Evolutionary conservation across 1,284 basidiomycete genomes (phyloP), one percentile per base, ranked within the genome.

Genomic region (Boletus subluridellus): DNA sequence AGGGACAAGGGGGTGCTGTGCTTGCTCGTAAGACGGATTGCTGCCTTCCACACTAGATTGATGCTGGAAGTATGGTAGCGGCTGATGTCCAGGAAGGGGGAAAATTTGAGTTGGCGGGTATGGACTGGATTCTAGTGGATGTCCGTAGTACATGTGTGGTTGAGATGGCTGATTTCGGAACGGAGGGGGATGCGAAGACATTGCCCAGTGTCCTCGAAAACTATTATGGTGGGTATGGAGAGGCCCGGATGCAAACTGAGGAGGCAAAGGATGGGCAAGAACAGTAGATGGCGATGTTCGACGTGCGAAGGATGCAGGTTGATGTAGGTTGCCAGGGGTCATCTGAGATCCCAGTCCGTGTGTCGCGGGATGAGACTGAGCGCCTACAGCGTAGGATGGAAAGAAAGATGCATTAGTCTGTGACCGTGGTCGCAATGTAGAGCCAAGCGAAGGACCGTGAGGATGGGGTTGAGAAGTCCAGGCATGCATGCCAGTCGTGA

Each of bases 161-260:
- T 76, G 80, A 11, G 75, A 67, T 5, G 37, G 55, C 14, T 62
- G 76, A 66, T 34, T 74, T 65, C 57, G 76, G 76, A 39, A 75
- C 61, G 64, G 78, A 71, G 60, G 68, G 30, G 76, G 75, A 58
- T 71, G 79, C 4, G 75, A 62, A 63, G 80, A 69, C 69, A 80
- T 73, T 65, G 76, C 70, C 73, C 84, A 83, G 71, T 77, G 80
- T 53, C 76, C 76, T 34, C 74, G 68, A 63, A 78, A 81, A 60
- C 69, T 69, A 39, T 69, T 55, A 44, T 68, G 72, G 41, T 76
- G 79, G 54, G 66, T 66, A 62, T 77, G 76, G n/a, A 64, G 65
- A 35, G 69, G 59, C 28, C 66, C 44, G 4, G 58, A 14, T 21
- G 52, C 6, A 55, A 61, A 54, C 5, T 55, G 68, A 11, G 50